Evolutionary conservation across 768 basidiomycete species (phyloP).

Genomic region (Lactifluus rugatus): DNA sequence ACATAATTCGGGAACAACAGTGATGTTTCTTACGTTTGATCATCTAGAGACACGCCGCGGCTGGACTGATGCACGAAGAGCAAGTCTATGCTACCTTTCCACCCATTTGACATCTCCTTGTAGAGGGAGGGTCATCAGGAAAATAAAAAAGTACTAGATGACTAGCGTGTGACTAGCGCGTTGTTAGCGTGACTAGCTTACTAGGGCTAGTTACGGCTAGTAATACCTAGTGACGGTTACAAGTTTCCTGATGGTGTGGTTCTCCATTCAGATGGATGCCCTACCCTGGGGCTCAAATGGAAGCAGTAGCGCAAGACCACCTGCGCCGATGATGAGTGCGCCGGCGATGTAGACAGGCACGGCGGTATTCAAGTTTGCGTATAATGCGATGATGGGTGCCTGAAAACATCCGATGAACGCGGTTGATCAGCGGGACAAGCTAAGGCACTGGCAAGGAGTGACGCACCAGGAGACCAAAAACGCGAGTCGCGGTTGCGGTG

Average conservation of each 20-base stretch:
- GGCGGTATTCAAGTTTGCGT: slow-evolving; percentile 51
- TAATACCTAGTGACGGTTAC: no score
- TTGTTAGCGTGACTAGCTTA: no score
- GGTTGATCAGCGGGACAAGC: background rate
- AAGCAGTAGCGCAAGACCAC: slow-evolving; percentile 47
- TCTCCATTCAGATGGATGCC: slow-evolving; percentile 44
- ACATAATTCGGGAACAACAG: background rate
- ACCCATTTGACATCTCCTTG: background rate
- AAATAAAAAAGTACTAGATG: no score
- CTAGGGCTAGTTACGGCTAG: no score
- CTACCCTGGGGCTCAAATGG: slow-evolving; percentile 73
- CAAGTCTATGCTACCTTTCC: background rate
- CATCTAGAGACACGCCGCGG: background rate
- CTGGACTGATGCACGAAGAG: background rate
- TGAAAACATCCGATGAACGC: slow-evolving; percentile 26
- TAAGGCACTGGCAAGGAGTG: background rate
- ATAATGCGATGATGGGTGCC: slow-evolving; percentile 66
- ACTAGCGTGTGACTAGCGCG: no score
- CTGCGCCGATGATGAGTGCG: slow-evolving; percentile 50
- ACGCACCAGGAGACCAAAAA: slow-evolving; percentile 62
- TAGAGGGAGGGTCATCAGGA: background rate
- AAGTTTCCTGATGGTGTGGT: no score
- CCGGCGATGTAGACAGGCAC: slow-evolving; percentile 69
- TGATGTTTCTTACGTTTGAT: background rate
- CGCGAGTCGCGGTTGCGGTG: slow-evolving; percentile 46